A percentile compares a stretch with the other conserved stretches of the same genome.
These are phyloP conservation scores for Candida namnaoensis DNA, from an alignment of 805 yeast genomes.

Conservation along the genomic window DNA sequence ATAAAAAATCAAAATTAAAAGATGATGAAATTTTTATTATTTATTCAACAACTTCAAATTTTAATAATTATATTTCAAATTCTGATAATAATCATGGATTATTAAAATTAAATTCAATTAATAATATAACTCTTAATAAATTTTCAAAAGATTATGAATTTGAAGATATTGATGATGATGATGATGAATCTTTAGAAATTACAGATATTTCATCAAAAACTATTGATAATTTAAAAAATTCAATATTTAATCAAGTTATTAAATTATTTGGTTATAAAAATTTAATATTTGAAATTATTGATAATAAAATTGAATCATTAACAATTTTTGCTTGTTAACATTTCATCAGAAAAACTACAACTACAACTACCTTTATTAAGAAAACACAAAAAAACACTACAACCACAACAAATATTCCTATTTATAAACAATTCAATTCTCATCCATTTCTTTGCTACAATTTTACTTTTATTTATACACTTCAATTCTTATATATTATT, in stretches of 20 bases:
- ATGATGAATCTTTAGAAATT: neutral
- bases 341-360: no score
- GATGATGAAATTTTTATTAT: constrained; percentile 23
- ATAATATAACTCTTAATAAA: neutral
- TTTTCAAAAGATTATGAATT: neutral
- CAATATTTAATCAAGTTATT: neutral
- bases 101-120: neutral
- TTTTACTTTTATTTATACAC: no score
- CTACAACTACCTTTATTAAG: no score
- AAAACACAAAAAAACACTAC: no score
- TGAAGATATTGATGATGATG: neutral
- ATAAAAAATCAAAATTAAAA: constrained; percentile 6
- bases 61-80: no score
- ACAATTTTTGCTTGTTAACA: neutral
- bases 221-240: constrained; percentile 16
- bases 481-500: no score
- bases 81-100: neutral
- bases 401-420: no score
- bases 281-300: neutral
- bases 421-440: no score
- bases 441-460: no score
- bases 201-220: constrained; percentile 2
- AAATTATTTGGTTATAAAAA: neutral
- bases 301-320: neutral
- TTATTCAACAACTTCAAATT: constrained; percentile 13